Evolutionary conservation across 768 basidiomycete genomes (phyloP).

Genomic region (Galerina sulciceps): DNA sequence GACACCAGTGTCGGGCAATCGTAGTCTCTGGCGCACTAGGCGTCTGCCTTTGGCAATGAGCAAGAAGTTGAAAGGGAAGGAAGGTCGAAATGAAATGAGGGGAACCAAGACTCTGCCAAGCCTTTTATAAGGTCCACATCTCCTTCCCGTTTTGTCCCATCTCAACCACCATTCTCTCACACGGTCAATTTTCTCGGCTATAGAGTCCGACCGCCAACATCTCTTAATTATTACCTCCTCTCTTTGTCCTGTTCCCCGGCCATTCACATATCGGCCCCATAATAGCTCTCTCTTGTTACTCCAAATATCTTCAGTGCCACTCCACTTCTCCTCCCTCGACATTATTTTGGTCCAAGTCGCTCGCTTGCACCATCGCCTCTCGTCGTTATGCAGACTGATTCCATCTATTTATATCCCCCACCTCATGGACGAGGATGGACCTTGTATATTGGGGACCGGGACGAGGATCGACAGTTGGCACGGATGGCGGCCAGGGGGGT

Average conservation of each 20-base stretch:
- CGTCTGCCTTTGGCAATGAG: constrained; percentile 34
- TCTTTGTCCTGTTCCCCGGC: not conserved
- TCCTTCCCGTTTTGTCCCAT: constrained; percentile 12
- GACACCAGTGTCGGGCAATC: constrained; percentile 61
- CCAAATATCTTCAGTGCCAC: not conserved
- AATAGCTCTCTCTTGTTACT: too few species aligned
- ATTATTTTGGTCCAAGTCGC: not conserved
- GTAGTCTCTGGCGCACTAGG: constrained; percentile 49
- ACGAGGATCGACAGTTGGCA: too few species aligned
- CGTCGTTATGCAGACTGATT: constrained; percentile 9
- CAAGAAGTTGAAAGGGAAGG: constrained; percentile 20
- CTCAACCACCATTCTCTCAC: constrained; percentile 13
- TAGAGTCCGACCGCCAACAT: not conserved
- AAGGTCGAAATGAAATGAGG: constrained; percentile 17
- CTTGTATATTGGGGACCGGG: too few species aligned
- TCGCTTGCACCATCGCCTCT: not conserved
- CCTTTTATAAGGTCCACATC: constrained; percentile 18
- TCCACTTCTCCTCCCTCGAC: not conserved
- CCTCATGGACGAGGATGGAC: not conserved
- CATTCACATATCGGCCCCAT: not conserved
- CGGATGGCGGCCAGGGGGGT: too few species aligned
- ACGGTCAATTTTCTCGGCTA: constrained; percentile 6
- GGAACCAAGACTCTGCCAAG: constrained; percentile 5
- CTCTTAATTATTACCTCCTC: not conserved
- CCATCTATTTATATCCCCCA: constrained; percentile 1